Base-by-base conservation (phyloP, 805 yeast genomes). In the Lipomyces sp. region DNA sequence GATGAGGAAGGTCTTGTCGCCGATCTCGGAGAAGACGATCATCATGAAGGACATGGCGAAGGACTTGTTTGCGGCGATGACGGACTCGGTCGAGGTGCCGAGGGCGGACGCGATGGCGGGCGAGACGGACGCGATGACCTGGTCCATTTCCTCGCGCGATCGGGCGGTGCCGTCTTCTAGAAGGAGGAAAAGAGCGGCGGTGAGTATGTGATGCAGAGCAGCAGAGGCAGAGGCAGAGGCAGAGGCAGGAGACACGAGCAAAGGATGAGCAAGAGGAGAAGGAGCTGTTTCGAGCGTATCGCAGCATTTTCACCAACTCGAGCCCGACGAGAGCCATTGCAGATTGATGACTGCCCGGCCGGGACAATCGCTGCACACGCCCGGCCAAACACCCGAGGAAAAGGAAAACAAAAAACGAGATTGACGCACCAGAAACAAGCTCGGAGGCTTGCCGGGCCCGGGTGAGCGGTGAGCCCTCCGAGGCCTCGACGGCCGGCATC, bases 11-110 rank as follows among this genome's bases (percentile, higher is more conserved):
- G 99, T 93, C 72, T 93, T 93, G 68, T 93, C 99, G 53, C 98
- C 98, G 52, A 93, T 84, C 69, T 93, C 99, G 26, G 95, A 86
- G n/a, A 89, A 86, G 29, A 86, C 71, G 64, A 93, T 93, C 98
- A 93, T 93, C 14, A 91, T 79, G 31, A 83, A 72, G 1, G 98
- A 80, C 83, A 91, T 80, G 52, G 86, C 61, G 60, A 93, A 84
- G 16, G 53, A 45, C 43, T 43, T 42, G 45, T 46, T 50, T 35
- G 36, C 32, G 19, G 41, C 55, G 23, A 32, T 26, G 32, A 53
- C 39, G 19, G 24, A 16, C 29, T 44, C 53, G 29, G 51, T 26
- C 23, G 53, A 36, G 13, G 53, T 53, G 43, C 53, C 53, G 39
- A 53, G 22, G 7, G 53, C 34, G n/a, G 21, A 18, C 6, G 57